Evolutionary conservation across 2,329 filamentous ascomycete genomes (phyloP), one percentile per base, ranked within the genome.

Genomic region (Hypomyces perniciosus): DNA sequence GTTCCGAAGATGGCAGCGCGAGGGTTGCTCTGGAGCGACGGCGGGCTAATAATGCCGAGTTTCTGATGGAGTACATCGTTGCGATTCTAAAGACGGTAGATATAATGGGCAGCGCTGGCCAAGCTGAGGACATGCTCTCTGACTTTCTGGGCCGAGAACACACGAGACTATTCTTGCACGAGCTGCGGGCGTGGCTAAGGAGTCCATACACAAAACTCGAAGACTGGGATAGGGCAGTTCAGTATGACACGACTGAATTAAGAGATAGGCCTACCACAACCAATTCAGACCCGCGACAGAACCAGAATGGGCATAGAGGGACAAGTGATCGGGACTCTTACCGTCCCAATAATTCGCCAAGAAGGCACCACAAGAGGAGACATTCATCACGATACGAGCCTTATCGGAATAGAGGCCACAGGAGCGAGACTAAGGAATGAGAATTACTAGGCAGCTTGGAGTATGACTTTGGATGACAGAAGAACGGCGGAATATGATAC

Each of bases 41-140:
- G 26, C 56, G 80, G 38, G 78, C 78, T 5, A 84, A 80, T 57
- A 92, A 91, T 61, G 81, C 86, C 6, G 90, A 95, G 62, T 95
- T 91, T 55, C 68, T 96, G 8, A 77, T 96, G 8, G 88, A 95
- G 61, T 96, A 95, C 65, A 81, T 95, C 48, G 70, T 96, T 38
- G 86, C 86, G 8, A 86, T 96, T 26, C 70, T 96, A 52, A 91
- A 88, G 65, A 88, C 83, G 0, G 81, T 93, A 12, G 90, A 96
- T 61, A 76, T 91, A 4, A 90, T 90, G 67, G 87, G 83, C 4
- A 88, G 86, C 55, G 78, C 79, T 37, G 90, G 90, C 0, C 82
- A 88, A 59, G 89, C 90, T 0, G 88, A 93, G 64, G 83, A 88
- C 39, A 78, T 96, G 68, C 66, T 96, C 35, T 73, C 80, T 26